These are phyloP conservation scores for Pythium phragmiticola DNA, from an alignment of 352 stramenopile species.

Conservation along the genomic window DNA sequence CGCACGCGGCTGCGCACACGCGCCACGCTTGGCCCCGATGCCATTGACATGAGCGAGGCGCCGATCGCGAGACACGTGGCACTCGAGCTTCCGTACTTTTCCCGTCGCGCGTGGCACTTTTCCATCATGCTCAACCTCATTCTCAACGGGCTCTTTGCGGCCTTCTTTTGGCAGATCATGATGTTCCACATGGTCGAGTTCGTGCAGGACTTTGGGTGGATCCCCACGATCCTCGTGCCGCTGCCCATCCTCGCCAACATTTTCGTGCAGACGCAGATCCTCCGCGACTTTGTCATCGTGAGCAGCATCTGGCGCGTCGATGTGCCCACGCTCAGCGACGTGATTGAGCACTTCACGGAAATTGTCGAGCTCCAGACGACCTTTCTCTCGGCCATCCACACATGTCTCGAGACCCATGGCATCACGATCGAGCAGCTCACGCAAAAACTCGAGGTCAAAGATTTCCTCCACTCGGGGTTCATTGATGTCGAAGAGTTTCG, in stretches of 20 bases:
- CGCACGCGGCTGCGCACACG: conserved; percentile 13
- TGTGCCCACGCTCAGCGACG: conserved; percentile 15
- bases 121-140: conserved; percentile 25
- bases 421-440: conserved; percentile 7
- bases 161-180: conserved; percentile 25
- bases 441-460: conserved; percentile 6
- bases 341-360: conserved; percentile 24
- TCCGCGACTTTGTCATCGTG: conserved; percentile 22
- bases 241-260: conserved; percentile 21
- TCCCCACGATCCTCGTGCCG: conserved; percentile 15
- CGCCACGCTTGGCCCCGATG: not conserved
- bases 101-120: conserved; percentile 24
- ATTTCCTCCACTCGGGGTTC: conserved; percentile 3
- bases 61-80: not conserved
- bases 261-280: conserved; percentile 20
- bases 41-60: not conserved
- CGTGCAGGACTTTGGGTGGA: conserved; percentile 6
- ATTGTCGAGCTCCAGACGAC: conserved; percentile 17
- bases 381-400: conserved; percentile 14
- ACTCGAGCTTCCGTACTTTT: conserved; percentile 20
- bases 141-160: conserved; percentile 24
- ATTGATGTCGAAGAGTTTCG: conserved; percentile 27
- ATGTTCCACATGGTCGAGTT: conserved; percentile 24
- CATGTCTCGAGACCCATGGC: conserved; percentile 9
- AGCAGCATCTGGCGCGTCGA: conserved; percentile 26